These are phyloP conservation scores for Sphaerosporella brunnea DNA, from an alignment of 495 filamentous ascomycete species.

Conservation along the genomic window DNA sequence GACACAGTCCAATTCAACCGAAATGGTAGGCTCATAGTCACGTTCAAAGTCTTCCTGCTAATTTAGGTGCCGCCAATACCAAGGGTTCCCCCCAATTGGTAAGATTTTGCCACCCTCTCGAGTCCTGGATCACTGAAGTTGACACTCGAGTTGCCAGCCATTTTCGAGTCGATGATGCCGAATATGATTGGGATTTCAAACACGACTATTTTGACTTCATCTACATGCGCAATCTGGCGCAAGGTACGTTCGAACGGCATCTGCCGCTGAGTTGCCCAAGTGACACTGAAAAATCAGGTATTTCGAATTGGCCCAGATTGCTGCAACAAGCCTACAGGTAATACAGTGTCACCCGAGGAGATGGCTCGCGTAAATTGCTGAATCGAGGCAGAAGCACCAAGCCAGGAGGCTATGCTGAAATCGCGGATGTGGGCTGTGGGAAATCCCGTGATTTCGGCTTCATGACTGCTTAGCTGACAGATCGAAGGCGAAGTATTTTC, in stretches of 20 bases:
- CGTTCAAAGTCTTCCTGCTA: neutral
- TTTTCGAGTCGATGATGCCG: slow-evolving; percentile 1
- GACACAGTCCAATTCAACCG: slow-evolving; percentile 4
- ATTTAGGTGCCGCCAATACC: neutral
- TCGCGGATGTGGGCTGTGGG: slow-evolving; percentile 14
- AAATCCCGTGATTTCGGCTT: neutral
- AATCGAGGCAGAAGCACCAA: slow-evolving; percentile 8
- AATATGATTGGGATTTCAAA: neutral
- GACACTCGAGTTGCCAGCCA: neutral
- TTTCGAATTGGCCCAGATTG: neutral
- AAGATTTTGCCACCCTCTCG: neutral
- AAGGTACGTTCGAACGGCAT: neutral
- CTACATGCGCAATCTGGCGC: slow-evolving; percentile 34
- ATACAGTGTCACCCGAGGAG: too few species aligned
- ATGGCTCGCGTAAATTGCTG: too few species aligned
- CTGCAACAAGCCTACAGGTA: too few species aligned
- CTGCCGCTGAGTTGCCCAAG: neutral
- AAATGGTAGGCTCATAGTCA: neutral
- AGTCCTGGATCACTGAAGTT: neutral
- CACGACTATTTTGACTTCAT: slow-evolving; percentile 36
- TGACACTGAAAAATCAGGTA: neutral
- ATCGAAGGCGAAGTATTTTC: too few species aligned
- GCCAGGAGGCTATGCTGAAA: slow-evolving; percentile 19
- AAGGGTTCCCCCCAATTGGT: slow-evolving; percentile 4
- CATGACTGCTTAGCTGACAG: too few species aligned